A percentile compares a stretch with the other conserved stretches of the same genome.
phyloP scores from a whole-genome alignment of 2,329 filamentous ascomycete genomes.

The Kalmusia sp. region DNA sequence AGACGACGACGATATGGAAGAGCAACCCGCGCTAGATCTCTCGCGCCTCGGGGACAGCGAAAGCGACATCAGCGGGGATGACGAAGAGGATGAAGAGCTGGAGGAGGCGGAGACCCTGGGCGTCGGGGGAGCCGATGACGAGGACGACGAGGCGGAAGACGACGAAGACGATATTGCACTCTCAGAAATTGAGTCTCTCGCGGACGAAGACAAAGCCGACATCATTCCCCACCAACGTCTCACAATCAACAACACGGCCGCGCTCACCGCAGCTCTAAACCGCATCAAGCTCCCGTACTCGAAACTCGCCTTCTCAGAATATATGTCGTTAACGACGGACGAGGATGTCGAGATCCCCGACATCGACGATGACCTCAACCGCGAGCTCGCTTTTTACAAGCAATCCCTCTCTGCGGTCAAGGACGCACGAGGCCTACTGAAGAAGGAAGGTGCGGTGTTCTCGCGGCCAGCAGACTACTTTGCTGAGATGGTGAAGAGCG shows the following conservation, averaged over 20 bases:
- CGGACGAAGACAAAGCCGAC: constrained; percentile 84
- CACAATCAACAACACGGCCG: constrained; percentile 96
- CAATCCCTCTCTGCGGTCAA: constrained; percentile 83
- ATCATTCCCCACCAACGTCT: constrained; percentile 89
- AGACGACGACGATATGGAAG: constrained; percentile 38
- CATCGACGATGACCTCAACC: constrained; percentile 87
- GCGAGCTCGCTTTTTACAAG: constrained; percentile 91
- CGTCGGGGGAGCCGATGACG: constrained; percentile 55
- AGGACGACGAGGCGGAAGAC: constrained; percentile 70
- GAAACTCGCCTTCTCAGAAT: constrained; percentile 78
- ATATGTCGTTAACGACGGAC: constrained; percentile 77
- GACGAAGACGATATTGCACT: constrained; percentile 89
- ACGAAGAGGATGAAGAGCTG: constrained; percentile 56
- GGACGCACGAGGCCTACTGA: constrained; percentile 74
- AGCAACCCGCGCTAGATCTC: constrained; percentile 25
- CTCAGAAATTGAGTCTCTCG: constrained; percentile 80
- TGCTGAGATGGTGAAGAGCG: constrained; percentile 98
- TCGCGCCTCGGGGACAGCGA: constrained; percentile 46
- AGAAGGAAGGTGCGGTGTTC: constrained; percentile 84
- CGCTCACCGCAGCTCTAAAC: constrained; percentile 79
- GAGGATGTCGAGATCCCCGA: constrained; percentile 78
- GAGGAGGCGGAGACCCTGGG: constrained; percentile 59
- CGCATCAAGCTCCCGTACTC: constrained; percentile 76
- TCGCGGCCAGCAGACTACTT: constrained; percentile 94
- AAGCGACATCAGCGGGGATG: constrained; percentile 39